Base-by-base conservation (phyloP, 2,329 filamentous ascomycete species). In the Sarocladiaceae sp. region DNA sequence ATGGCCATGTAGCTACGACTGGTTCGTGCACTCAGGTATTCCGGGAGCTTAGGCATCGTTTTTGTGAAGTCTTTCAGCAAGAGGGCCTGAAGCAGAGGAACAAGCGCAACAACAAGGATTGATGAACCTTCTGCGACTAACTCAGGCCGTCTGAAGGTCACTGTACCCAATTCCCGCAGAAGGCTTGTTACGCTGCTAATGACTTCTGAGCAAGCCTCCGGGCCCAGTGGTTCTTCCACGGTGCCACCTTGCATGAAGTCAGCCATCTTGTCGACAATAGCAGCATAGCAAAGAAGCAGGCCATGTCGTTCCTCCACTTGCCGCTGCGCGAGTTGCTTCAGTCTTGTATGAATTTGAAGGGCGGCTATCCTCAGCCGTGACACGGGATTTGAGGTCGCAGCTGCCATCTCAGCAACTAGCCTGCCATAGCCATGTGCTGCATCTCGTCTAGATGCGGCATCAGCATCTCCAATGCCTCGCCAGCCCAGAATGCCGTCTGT, bases 391-490 rank as follows among this genome's bases (percentile, higher is more conserved):
- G 31, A 44, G 0, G 47, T 43, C 6, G 61, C 46, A 9, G 67
- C 13, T 5, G 46, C 64, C 27, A 68, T 54, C 46, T 68, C 64
- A 27, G 59, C 67, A 50, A 64, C 70, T 4, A 90, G 58, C 1
- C 61, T 58, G 5, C 87, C 87, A 53, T 91, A 81, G 0, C 86
- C 82, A 2, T 63, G 64, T 2, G 85, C 88, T 12, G 88, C 83
- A 41, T 78, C 75, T 53, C 87, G 75, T 48, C 93, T 78, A 2
- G 88, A 88, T 5, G 74, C 68, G 0, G 81, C 74, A 60, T 96
- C 89, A 7, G 80, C 70, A 51, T 94, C 88, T 0, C 83, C 82
- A n/a, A 94, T 77, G 1, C 93, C 93, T 60, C 91, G 78, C 93
- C 93, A 98, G 16, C 80, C 82, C 11, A 94, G 67, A 6, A 95